These are phyloP conservation scores for Cadophora luteo-olivacea DNA, from an alignment of 2,329 filamentous ascomycete genomes.

Conservation along the genomic window DNA sequence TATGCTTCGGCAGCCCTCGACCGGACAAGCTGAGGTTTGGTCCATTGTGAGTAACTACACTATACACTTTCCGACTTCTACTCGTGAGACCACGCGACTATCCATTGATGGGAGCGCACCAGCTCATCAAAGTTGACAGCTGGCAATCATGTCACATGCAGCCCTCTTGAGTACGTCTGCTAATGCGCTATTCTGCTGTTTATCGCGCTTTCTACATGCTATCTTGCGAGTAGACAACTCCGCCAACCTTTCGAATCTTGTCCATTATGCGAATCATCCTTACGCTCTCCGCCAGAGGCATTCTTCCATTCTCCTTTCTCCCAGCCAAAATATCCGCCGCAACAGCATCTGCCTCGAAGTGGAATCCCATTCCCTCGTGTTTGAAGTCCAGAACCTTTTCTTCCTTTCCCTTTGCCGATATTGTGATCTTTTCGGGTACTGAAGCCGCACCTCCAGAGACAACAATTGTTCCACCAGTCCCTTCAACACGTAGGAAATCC, in stretches of 20 bases:
- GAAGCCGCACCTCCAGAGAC: slow-evolving; percentile 59
- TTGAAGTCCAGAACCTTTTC: slow-evolving; percentile 27
- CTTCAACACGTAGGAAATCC: slow-evolving; percentile 18
- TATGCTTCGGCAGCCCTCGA: no score
- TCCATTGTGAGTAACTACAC: no score
- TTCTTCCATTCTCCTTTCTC: slow-evolving; percentile 30
- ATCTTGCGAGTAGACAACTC: slow-evolving; percentile 21
- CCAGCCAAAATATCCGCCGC: slow-evolving; percentile 30
- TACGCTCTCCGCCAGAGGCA: slow-evolving; percentile 33
- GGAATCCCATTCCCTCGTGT: slow-evolving; percentile 54
- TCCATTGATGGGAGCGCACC: no score
- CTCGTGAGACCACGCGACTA: no score
- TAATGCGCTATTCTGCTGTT: no score
- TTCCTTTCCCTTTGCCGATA: background rate
- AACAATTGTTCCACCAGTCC: slow-evolving; percentile 63
- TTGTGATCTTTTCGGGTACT: background rate
- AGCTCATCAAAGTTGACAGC: no score
- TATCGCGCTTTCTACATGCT: background rate
- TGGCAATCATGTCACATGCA: no score
- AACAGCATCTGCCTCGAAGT: slow-evolving; percentile 34
- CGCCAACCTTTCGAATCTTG: slow-evolving; percentile 25
- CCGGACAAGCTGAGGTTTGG: no score
- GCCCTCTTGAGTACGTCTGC: no score
- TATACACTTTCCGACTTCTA: no score
- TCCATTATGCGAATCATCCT: slow-evolving; percentile 35